Percentiles rank a stretch among this genome's conserved stretches.
These are phyloP conservation scores for Metschnikowia dekortorum DNA, from an alignment of 805 yeast genomes.

Conservation along the genomic window DNA sequence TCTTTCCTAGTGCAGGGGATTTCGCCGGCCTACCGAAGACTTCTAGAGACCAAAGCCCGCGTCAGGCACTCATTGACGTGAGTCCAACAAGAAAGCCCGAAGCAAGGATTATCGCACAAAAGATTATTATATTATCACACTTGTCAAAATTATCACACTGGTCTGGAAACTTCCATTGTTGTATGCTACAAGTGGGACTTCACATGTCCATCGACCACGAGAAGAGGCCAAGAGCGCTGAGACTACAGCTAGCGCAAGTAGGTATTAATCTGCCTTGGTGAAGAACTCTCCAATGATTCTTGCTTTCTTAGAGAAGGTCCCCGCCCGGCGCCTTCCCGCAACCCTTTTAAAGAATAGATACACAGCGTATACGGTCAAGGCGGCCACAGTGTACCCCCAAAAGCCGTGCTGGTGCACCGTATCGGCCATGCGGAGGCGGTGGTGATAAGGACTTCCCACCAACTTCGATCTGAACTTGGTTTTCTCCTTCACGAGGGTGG, in stretches of 20 bases:
- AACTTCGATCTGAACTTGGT: conserved; percentile 23
- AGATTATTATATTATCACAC: no score
- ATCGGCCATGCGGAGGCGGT: conserved; percentile 39
- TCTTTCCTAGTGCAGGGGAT: conserved; percentile 24
- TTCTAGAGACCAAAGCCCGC: conserved; percentile 35
- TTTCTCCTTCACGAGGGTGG: conserved; percentile 19
- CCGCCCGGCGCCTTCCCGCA: conserved; percentile 1
- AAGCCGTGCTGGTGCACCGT: conserved; percentile 41
- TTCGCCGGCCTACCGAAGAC: conserved; percentile 28
- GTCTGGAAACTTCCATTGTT: no score
- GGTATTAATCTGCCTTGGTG: conserved; percentile 9
- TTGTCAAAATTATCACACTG: no score
- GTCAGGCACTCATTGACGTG: conserved; percentile 12
- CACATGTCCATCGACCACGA: no score
- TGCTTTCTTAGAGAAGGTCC: background rate
- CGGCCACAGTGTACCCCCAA: conserved; percentile 34
- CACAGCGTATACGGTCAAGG: conserved; percentile 4
- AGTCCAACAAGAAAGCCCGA: no score
- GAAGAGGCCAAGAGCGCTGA: no score
- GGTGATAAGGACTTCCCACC: conserved; percentile 42
- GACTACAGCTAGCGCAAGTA: no score
- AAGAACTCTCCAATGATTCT: conserved; percentile 13
- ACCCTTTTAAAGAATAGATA: background rate
- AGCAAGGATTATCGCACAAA: no score
- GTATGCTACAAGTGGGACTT: no score